These are phyloP conservation scores for Funneliformis mosseae DNA, from an alignment of 192 early-diverging fungal genomes.

Conservation along the genomic window DNA sequence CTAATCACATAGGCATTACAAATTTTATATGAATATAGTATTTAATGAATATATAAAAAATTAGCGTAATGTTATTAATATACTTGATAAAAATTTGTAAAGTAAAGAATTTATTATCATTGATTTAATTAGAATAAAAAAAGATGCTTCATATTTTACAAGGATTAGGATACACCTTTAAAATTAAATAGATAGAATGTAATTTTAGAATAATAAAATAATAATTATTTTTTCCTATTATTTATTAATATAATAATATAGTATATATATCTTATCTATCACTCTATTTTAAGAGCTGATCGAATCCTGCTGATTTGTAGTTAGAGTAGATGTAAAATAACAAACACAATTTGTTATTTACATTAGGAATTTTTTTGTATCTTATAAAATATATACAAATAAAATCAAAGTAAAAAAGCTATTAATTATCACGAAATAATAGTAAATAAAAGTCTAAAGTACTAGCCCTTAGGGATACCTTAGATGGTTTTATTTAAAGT, in stretches of 20 bases:
- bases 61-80: constrained; percentile 20
- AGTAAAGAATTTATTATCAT: constrained; percentile 21
- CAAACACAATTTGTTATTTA: background rate
- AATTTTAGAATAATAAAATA: too few species aligned
- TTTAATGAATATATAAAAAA: constrained; percentile 34
- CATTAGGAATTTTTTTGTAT: constrained; percentile 21
- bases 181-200: background rate
- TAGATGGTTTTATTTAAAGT: too few species aligned
- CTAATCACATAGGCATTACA: too few species aligned
- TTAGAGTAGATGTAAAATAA: constrained; percentile 19
- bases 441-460: too few species aligned
- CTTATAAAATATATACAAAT: constrained; percentile 13
- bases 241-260: too few species aligned
- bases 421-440: too few species aligned
- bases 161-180: background rate
- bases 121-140: constrained; percentile 28
- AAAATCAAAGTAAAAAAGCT: too few species aligned
- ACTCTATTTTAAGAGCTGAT: constrained; percentile 20
- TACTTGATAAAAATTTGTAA: constrained; percentile 31
- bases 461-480: too few species aligned
- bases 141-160: constrained; percentile 11
- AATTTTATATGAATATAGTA: too few species aligned
- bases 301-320: constrained; percentile 20
- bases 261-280: constrained; percentile 19
- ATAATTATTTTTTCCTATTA: too few species aligned